A percentile compares a stretch with the other conserved stretches of the same genome.
Conservation (phyloP, 306 rosid species). For the Cajanus cajan region DNA sequence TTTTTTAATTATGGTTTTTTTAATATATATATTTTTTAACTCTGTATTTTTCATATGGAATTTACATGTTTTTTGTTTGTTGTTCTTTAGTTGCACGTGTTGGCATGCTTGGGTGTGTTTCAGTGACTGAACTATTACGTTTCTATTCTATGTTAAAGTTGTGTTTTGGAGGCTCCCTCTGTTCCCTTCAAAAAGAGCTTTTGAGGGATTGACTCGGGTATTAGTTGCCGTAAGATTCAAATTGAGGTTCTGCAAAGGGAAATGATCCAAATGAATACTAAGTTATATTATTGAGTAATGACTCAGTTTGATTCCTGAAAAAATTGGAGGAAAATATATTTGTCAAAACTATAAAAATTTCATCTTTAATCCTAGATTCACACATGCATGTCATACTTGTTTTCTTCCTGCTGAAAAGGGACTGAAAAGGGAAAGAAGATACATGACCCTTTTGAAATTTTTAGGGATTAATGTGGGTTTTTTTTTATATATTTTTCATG, state of each 20-base stretch:
- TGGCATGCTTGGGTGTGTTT: conserved; percentile 13
- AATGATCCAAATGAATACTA: neutral
- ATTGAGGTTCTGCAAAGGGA: neutral
- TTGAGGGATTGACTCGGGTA: neutral
- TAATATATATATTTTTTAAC: neutral
- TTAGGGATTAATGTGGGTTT: neutral
- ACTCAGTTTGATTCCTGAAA: neutral
- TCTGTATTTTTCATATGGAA: neutral
- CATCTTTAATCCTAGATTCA: neutral
- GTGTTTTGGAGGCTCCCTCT: neutral
- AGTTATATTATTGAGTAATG: neutral
- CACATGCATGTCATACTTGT: neutral
- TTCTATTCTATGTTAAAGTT: neutral
- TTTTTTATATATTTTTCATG: neutral
- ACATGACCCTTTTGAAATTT: neutral
- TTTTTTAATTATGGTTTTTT: neutral
- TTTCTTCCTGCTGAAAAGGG: neutral
- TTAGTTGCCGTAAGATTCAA: neutral
- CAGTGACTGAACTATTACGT: neutral
- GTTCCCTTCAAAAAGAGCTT: neutral
- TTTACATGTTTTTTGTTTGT: neutral
- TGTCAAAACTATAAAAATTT: neutral
- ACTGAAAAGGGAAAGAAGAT: no score
- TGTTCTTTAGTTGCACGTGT: conserved; percentile 9
- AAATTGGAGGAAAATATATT: neutral